Conservation (phyloP, 2,329 filamentous ascomycete species). For the Fusarium brachygibbosum region DNA sequence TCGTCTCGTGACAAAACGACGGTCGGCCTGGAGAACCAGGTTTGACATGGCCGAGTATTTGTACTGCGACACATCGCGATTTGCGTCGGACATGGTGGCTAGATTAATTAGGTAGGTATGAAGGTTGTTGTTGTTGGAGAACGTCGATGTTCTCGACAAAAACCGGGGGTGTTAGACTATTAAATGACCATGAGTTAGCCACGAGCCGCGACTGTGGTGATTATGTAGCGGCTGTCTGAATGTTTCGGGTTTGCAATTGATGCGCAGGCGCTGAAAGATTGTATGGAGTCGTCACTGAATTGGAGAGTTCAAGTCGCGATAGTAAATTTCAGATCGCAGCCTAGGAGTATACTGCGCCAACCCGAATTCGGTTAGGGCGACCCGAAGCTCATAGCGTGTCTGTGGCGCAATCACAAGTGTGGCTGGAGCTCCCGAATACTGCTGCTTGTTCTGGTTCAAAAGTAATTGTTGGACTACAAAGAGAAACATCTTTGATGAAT, state of each 20-base stretch:
- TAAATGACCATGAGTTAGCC: constrained; percentile 55
- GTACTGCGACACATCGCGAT: constrained; percentile 92
- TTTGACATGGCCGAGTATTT: constrained; percentile 99
- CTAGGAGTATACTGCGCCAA: constrained; percentile 42
- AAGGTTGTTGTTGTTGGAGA: constrained; percentile 48
- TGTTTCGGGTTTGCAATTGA: constrained; percentile 43
- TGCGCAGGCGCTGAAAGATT: constrained; percentile 45
- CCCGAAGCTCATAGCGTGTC: constrained; percentile 7
- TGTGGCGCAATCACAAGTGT: constrained; percentile 37
- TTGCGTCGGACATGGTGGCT: constrained; percentile 77
- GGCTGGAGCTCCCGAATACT: constrained; percentile 23
- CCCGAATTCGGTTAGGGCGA: constrained; percentile 14
- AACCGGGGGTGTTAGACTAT: constrained; percentile 52
- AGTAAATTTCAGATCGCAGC: constrained; percentile 56
- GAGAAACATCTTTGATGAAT: background rate
- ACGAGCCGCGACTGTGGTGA: constrained; percentile 31
- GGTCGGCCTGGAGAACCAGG: constrained; percentile 99
- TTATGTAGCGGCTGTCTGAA: constrained; percentile 30
- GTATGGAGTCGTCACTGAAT: constrained; percentile 39
- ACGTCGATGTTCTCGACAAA: constrained; percentile 56
- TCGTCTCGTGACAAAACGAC: constrained; percentile 91
- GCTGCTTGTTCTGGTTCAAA: background rate
- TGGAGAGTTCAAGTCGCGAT: constrained; percentile 45
- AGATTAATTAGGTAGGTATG: constrained; percentile 39
- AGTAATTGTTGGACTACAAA: background rate